Evolutionary conservation across 164 flowering plant genomes (phyloP).

Genomic region (Vitis vinifera): DNA sequence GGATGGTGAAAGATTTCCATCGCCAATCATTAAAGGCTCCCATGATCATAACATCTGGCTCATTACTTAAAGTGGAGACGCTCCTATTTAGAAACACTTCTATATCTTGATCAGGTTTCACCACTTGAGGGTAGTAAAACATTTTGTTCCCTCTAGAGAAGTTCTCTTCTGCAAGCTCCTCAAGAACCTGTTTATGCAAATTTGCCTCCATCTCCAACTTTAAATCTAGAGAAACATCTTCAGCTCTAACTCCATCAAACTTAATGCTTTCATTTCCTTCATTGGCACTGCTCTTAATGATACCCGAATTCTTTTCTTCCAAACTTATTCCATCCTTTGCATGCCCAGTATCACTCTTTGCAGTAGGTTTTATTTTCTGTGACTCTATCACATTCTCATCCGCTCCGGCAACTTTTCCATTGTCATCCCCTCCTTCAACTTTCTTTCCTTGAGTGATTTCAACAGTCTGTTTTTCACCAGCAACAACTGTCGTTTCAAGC

Average conservation of each 20-base stretch:
- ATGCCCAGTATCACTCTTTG: slow-evolving; percentile 15
- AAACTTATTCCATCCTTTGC: not conserved
- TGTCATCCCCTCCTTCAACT: slow-evolving; percentile 22
- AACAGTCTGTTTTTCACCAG: slow-evolving; percentile 21
- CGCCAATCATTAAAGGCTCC: slow-evolving; percentile 98
- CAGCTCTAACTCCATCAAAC: slow-evolving; percentile 14
- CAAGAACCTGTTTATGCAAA: slow-evolving; percentile 42
- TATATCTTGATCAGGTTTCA: slow-evolving; percentile 66
- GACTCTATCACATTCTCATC: slow-evolving; percentile 14
- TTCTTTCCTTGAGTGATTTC: slow-evolving; percentile 15
- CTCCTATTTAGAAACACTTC: slow-evolving; percentile 79
- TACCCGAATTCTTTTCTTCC: not conserved
- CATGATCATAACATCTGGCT: slow-evolving; percentile 73
- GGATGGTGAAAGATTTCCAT: slow-evolving; percentile 78
- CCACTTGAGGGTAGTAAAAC: slow-evolving; percentile 69
- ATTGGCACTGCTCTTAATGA: slow-evolving; percentile 4
- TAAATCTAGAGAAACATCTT: slow-evolving; percentile 23
- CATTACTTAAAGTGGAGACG: slow-evolving; percentile 62
- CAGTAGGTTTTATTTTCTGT: slow-evolving; percentile 10
- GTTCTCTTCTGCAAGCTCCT: slow-evolving; percentile 61
- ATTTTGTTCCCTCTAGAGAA: slow-evolving; percentile 50
- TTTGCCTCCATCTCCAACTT: slow-evolving; percentile 50
- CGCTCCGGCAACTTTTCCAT: not conserved
- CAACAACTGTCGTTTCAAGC: slow-evolving; percentile 25
- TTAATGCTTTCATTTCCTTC: slow-evolving; percentile 14